phyloP scores from a whole-genome alignment of 306 rosid species.

The Begonia masoniana region DNA sequence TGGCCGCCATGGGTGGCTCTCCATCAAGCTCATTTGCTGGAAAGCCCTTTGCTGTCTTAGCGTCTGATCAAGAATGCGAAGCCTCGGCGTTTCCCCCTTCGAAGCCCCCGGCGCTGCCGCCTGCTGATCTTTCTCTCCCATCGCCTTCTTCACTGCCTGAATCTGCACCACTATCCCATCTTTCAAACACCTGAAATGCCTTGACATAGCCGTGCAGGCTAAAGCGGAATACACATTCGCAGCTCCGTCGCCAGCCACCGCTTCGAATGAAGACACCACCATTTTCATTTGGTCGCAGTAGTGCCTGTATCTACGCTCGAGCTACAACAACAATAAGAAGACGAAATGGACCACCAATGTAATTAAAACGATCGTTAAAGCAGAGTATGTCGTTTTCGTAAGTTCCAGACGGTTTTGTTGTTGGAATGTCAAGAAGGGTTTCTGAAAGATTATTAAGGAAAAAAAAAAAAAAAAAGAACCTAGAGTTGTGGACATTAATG shows the following conservation, averaged over 20 bases:
- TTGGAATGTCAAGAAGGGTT: too few relatives aligned
- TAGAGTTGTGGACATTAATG: conserved; percentile 29
- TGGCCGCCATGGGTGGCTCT: conserved; percentile 96
- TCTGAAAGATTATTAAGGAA: neutral
- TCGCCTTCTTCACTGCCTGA: conserved; percentile 54
- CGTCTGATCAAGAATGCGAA: conserved; percentile 70
- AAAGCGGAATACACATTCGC: conserved; percentile 81
- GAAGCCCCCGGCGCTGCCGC: conserved; percentile 56
- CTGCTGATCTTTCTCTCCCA: conserved; percentile 92
- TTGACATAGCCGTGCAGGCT: conserved; percentile 90
- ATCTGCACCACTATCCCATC: conserved; percentile 57
- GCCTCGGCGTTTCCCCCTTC: conserved; percentile 93
- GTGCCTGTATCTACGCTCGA: conserved; percentile 83
- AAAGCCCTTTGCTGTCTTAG: conserved; percentile 86
- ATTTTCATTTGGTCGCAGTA: conserved; percentile 95
- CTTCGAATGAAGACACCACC: conserved; percentile 85
- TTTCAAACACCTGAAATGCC: conserved; percentile 85
- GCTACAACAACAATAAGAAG: conserved; percentile 23
- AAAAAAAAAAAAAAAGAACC: conserved; percentile 8
- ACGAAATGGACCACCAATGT: too few relatives aligned
- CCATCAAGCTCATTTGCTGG: conserved; percentile 93
- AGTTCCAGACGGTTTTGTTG: too few relatives aligned
- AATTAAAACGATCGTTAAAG: too few relatives aligned
- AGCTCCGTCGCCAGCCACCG: conserved; percentile 78
- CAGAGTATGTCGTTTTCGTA: too few relatives aligned